Evolutionary conservation across 805 yeast genomes (phyloP).

Genomic region (Zygosaccharomyces pseudorouxii): DNA sequence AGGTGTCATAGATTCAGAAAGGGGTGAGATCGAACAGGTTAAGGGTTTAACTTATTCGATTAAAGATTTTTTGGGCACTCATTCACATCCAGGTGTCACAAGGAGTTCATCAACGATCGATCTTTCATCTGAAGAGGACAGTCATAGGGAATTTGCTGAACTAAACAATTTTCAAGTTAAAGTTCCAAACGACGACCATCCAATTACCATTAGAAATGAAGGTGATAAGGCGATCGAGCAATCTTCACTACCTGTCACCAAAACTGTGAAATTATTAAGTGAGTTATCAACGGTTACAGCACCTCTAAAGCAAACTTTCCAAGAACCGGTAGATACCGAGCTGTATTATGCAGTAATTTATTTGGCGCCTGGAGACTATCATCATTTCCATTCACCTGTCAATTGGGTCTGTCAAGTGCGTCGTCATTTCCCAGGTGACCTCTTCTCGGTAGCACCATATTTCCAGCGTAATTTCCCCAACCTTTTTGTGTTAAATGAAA

Average conservation of each 20-base stretch:
- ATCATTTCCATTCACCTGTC: conserved; percentile 92
- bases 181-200: conserved; percentile 16
- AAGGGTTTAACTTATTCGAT: conserved; percentile 93
- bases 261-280: conserved; percentile 38
- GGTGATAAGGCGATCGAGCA: conserved; percentile 58
- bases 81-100: conserved; percentile 34
- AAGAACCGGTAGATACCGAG: conserved; percentile 45
- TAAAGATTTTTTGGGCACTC: conserved; percentile 76
- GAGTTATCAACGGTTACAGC: conserved; percentile 28
- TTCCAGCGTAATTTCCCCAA: conserved; percentile 85
- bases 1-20: conserved; percentile 60
- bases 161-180: conserved; percentile 57
- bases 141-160: conserved; percentile 69
- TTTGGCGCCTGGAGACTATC: conserved; percentile 97
- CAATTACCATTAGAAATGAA: conserved; percentile 50
- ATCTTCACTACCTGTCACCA: conserved; percentile 28
- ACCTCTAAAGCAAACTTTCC: conserved; percentile 12
- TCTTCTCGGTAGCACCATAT: conserved; percentile 93
- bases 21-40: conserved; percentile 92
- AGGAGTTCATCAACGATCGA: conserved; percentile 26
- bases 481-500: conserved; percentile 84
- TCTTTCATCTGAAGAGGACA: conserved; percentile 40
- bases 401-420: conserved; percentile 93
- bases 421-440: conserved; percentile 93
- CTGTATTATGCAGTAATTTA: conserved; percentile 88